These are phyloP conservation scores for Paramyrothecium sp. DNA, from an alignment of 2,329 filamentous ascomycete species.

Conservation along the genomic window DNA sequence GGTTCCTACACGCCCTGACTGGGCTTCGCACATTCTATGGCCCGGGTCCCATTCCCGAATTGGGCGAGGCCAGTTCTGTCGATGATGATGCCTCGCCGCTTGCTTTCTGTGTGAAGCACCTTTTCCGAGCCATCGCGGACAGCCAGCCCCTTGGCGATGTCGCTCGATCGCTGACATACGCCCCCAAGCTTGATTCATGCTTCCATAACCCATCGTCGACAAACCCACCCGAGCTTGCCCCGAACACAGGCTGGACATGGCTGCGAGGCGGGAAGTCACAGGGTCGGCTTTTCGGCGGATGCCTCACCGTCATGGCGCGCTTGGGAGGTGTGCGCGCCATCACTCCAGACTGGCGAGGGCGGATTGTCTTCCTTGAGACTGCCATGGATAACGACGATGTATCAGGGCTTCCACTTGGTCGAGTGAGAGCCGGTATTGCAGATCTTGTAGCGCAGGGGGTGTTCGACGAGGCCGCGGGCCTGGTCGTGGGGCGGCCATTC, in stretches of 20 bases:
- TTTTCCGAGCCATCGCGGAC: constrained; percentile 27
- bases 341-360: constrained; percentile 33
- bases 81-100: constrained; percentile 23
- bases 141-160: constrained; percentile 26
- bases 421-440: constrained; percentile 32
- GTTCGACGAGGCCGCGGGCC: constrained; percentile 36
- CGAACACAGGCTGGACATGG: constrained; percentile 33
- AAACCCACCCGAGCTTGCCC: constrained; percentile 23
- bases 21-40: constrained; percentile 44
- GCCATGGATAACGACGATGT: constrained; percentile 26
- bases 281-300: constrained; percentile 43
- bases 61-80: constrained; percentile 24
- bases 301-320: constrained; percentile 37
- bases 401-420: constrained; percentile 14
- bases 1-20: constrained; percentile 33
- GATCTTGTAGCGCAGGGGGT: constrained; percentile 40
- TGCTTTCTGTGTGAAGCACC: constrained; percentile 25
- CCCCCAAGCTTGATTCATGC: constrained; percentile 18
- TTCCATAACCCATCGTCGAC: constrained; percentile 17
- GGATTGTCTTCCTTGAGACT: constrained; percentile 41
- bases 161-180: constrained; percentile 27
- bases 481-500: constrained; percentile 40
- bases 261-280: constrained; percentile 30
- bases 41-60: constrained; percentile 35
- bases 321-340: constrained; percentile 30